These are phyloP conservation scores for Chloridella minuta DNA, from an alignment of 352 stramenopile genomes.

Conservation along the genomic window DNA sequence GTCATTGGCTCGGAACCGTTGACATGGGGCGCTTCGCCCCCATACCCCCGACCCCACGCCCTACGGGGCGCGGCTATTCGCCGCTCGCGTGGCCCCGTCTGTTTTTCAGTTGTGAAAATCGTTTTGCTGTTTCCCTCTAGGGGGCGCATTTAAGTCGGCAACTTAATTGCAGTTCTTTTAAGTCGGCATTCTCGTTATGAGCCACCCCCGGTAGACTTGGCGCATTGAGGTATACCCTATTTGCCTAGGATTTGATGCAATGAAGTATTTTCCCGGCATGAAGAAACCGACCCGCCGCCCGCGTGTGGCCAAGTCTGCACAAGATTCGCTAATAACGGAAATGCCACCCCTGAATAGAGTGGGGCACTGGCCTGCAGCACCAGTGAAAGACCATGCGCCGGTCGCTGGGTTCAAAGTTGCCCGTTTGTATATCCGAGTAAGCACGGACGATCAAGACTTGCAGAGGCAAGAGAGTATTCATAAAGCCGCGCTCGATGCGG, in stretches of 20 bases:
- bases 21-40: background rate
- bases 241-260: background rate
- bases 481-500: background rate
- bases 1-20: background rate
- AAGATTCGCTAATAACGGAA: background rate
- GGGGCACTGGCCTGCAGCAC: background rate
- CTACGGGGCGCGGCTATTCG: background rate
- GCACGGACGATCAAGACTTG: background rate
- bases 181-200: background rate
- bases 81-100: background rate
- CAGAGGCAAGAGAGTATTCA: background rate
- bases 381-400: background rate
- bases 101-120: background rate
- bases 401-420: background rate
- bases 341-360: background rate
- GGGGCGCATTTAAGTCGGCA: background rate
- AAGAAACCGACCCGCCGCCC: background rate
- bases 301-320: background rate
- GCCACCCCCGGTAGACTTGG: background rate
- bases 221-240: background rate
- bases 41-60: background rate
- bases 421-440: background rate
- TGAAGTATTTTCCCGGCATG: background rate
- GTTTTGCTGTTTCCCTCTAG: background rate
- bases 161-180: conserved; percentile 2